Percentiles rank a stretch among this genome's conserved stretches.
These are phyloP conservation scores for Cryptococcus sp. DNA, from an alignment of 1,284 basidiomycete species.

Conservation along the genomic window DNA sequence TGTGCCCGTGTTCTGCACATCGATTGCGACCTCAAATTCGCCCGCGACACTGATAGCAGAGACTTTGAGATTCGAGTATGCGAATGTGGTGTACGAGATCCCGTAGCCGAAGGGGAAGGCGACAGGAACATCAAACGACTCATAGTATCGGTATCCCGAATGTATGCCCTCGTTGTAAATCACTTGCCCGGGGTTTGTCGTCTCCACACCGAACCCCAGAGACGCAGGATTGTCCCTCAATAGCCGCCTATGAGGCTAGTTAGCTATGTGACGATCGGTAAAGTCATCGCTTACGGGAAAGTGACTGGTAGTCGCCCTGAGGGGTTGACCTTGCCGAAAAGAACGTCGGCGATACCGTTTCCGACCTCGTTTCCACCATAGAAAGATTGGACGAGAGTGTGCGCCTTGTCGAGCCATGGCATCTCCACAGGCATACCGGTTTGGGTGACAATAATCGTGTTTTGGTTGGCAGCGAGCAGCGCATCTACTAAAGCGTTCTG, in stretches of 20 bases:
- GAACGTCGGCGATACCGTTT: conserved; percentile 53
- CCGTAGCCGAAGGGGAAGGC: conserved; percentile 55
- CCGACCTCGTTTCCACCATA: conserved; percentile 14
- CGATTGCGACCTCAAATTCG: not conserved
- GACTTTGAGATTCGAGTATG: not conserved
- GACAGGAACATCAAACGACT: conserved; percentile 49
- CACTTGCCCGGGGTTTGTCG: too few relatives aligned
- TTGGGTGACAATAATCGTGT: conserved; percentile 33
- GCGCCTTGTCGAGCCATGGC: conserved; percentile 23
- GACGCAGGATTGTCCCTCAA: too few relatives aligned
- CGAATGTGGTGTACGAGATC: conserved; percentile 54
- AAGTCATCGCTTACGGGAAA: conserved; percentile 41
- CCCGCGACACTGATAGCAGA: not conserved
- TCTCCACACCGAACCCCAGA: too few relatives aligned
- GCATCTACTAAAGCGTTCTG: conserved; percentile 17
- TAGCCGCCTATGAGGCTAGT: too few relatives aligned
- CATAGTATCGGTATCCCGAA: conserved; percentile 19
- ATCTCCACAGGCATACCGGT: conserved; percentile 29
- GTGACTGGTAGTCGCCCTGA: conserved; percentile 54
- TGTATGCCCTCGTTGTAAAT: conserved; percentile 13
- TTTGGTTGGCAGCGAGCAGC: conserved; percentile 24
- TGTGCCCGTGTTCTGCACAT: conserved; percentile 18
- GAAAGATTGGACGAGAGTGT: conserved; percentile 17
- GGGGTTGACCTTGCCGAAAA: conserved; percentile 57
- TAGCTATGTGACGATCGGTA: too few relatives aligned